phyloP scores from a whole-genome alignment of 176 grass and related monocot genomes.

The Urochloa ruziziensis region DNA sequence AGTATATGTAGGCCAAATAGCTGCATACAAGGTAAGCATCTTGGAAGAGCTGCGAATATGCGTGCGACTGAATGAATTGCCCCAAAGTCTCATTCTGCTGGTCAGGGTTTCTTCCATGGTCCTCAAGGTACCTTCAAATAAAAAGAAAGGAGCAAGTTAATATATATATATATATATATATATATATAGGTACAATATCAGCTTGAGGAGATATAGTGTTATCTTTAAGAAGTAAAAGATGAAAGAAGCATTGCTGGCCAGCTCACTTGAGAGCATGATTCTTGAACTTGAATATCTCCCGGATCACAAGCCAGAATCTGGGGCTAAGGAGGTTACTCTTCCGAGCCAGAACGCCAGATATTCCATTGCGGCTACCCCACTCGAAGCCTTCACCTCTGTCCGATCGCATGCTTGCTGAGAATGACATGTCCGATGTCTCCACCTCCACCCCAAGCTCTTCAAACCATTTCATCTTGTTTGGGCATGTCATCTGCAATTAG shows the following conservation, averaged over 20 bases:
- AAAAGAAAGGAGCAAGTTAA: neutral
- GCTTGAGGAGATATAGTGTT: too few species aligned
- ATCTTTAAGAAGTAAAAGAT: too few species aligned
- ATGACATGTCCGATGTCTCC: slow-evolving; percentile 79
- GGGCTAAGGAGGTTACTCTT: slow-evolving; percentile 65
- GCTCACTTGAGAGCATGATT: slow-evolving; percentile 41
- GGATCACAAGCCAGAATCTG: slow-evolving; percentile 63
- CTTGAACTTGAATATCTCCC: slow-evolving; percentile 66
- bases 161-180: too few species aligned
- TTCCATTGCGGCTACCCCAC: slow-evolving; percentile 70
- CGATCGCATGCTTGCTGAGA: slow-evolving; percentile 52
- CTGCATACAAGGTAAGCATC: slow-evolving; percentile 61
- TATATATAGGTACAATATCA: too few species aligned
- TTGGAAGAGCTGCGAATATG: slow-evolving; percentile 73
- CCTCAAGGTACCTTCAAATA: slow-evolving; percentile 52
- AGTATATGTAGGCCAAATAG: neutral
- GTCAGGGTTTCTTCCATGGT: slow-evolving; percentile 62
- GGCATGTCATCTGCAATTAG: slow-evolving; percentile 67
- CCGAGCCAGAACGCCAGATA: slow-evolving; percentile 63
- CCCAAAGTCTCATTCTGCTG: slow-evolving; percentile 63
- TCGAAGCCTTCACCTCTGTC: slow-evolving; percentile 27
- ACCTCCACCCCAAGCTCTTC: slow-evolving; percentile 69
- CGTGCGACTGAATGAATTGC: slow-evolving; percentile 58
- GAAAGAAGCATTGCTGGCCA: neutral
- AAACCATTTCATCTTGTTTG: slow-evolving; percentile 85